These are phyloP conservation scores for Xylariaceae sp. DNA, from an alignment of 2,329 filamentous ascomycete genomes.

Conservation along the genomic window DNA sequence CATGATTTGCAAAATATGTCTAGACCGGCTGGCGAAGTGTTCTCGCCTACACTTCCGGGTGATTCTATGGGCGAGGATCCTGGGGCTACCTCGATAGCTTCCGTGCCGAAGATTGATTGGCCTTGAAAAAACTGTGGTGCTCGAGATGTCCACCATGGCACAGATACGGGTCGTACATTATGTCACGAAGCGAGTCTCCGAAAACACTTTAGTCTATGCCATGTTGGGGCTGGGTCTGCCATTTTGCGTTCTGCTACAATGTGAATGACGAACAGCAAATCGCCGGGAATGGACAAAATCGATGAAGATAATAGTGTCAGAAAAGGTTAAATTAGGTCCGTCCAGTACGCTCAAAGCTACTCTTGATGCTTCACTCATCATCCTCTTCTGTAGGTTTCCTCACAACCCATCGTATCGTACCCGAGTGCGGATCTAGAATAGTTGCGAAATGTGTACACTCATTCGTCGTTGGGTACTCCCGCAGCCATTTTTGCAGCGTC, in stretches of 20 bases:
- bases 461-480: slow-evolving; percentile 49
- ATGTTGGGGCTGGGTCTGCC: no score
- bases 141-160: slow-evolving; percentile 53
- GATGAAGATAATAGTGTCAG: no score
- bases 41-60: slow-evolving; percentile 41
- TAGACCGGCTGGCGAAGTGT: slow-evolving; percentile 51
- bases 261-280: no score
- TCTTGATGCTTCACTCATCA: no score
- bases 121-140: slow-evolving; percentile 59
- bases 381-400: slow-evolving; percentile 2
- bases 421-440: slow-evolving; percentile 50
- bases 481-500: slow-evolving; percentile 43
- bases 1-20: slow-evolving; percentile 7
- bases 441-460: slow-evolving; percentile 54
- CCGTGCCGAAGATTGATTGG: slow-evolving; percentile 56
- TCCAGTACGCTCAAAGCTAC: no score
- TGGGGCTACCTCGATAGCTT: slow-evolving; percentile 54
- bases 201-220: no score
- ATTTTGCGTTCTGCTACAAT: no score
- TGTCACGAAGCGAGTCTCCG: neutral
- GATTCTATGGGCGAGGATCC: slow-evolving; percentile 46
- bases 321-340: no score
- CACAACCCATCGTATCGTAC: slow-evolving; percentile 41
- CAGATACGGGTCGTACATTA: slow-evolving; percentile 63
- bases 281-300: no score